phyloP scores from a whole-genome alignment of 257 asterid species.

The Primulina eburnea region DNA sequence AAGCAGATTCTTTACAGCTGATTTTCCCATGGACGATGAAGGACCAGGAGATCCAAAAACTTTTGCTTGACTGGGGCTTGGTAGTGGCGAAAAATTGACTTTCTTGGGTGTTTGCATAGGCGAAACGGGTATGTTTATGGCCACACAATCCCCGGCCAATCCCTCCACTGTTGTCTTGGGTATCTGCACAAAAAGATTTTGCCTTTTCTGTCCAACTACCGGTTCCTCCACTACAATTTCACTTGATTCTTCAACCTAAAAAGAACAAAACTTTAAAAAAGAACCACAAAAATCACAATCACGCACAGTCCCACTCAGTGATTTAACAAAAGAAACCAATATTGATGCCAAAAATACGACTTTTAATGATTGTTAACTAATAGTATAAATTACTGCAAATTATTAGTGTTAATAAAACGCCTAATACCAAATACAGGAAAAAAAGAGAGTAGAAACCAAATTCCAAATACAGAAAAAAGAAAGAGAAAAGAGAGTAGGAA shows the following conservation, averaged over 20 bases:
- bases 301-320: not conserved
- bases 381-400: not conserved
- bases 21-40: conserved; percentile 47
- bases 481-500: not conserved
- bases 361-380: not conserved
- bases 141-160: conserved; percentile 46
- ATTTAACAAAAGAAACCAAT: not conserved
- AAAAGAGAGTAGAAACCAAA: not conserved
- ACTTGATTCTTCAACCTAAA: conserved; percentile 54
- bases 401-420: not conserved
- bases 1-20: conserved; percentile 55
- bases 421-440: too few relatives aligned
- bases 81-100: conserved; percentile 80
- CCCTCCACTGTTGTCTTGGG: conserved; percentile 38
- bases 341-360: not conserved
- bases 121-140: conserved; percentile 57
- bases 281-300: conserved; percentile 3
- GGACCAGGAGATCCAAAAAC: conserved; percentile 54
- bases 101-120: conserved; percentile 61
- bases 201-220: conserved; percentile 26
- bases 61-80: conserved; percentile 59
- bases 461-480: not conserved
- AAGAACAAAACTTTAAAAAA: conserved; percentile 5
- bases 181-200: conserved; percentile 34
- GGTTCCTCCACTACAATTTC: conserved; percentile 73